Evolutionary conservation across 345 rosid genomes (phyloP), one percentile per base, ranked within the genome.

Genomic region (Syzygium aqueum): DNA sequence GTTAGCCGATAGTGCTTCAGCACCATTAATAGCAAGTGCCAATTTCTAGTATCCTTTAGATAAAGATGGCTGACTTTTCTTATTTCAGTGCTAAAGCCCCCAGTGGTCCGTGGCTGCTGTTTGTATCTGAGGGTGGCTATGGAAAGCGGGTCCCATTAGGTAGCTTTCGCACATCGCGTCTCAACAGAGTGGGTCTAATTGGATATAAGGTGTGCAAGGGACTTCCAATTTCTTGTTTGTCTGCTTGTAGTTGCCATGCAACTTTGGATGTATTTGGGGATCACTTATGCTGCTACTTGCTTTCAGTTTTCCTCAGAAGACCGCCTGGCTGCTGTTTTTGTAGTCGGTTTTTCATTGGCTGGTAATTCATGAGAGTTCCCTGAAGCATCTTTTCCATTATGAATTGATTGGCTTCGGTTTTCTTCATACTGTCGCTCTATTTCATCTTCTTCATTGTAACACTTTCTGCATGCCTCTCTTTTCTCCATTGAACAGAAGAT

Each of bases 71-170:
- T 52, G 43, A 50, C 67, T 46, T 9, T 77, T 56, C 25, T n/a
- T 40, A 17, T 17, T 63, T 25, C 87, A 93, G 94, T 89, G 85
- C 53, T 51, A 95, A 92, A 90, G 90, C 90, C 84, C 87, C 87
- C 28, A 87, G 87, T 56, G 99, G 98, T 86, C 99, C 99, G 19
- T 97, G 99, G 99, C 88, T 97, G 86, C 88, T 97, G 90, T 95
- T 97, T 65, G 90, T 97, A 85, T 94, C 98, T 73, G 98, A 97
- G 94, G 94, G 92, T 86, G 99, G 99, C 82, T 90, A 91, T 49
- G 99, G 99, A 86, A 97, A 97, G 93, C 95, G 99, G 90, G 99
- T 97, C 88, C 96, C 99, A 10, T 90, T 97, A 87, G 91, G 97
- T 86, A 94, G 98, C 87, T 97, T 96, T 87, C 93, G 92, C 33